These are phyloP conservation scores for Tetrahymena thermophila DNA, from an alignment of 73 alveolate genomes.

Conservation along the genomic window DNA sequence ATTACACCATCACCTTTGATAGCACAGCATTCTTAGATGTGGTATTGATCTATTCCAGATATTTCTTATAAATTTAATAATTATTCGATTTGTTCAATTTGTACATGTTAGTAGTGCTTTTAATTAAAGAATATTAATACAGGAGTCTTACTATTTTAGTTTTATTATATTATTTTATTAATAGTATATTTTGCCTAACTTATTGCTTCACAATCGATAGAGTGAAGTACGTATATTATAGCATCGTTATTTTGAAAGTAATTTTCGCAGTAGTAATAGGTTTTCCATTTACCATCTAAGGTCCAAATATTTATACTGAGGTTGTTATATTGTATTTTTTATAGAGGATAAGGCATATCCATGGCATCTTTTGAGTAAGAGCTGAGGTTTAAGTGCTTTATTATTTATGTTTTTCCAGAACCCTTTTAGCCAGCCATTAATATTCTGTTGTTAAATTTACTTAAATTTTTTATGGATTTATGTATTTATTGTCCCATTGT, in stretches of 20 bases:
- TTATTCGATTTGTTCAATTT: not conserved
- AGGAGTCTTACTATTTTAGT: not conserved
- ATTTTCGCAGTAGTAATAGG: not conserved
- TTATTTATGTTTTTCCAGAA: not conserved
- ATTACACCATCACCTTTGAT: not conserved
- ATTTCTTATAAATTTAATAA: not conserved
- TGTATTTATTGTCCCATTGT: not conserved
- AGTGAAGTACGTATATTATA: not conserved
- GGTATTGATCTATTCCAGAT: not conserved
- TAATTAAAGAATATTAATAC: not conserved
- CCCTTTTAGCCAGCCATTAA: not conserved
- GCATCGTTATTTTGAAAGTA: not conserved
- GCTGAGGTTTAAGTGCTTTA: not conserved
- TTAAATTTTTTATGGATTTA: not conserved
- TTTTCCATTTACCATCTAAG: not conserved
- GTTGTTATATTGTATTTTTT: not conserved
- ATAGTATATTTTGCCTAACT: not conserved
- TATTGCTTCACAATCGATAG: not conserved
- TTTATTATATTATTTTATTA: not conserved
- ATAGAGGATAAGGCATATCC: not conserved
- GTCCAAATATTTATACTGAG: not conserved
- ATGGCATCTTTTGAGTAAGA: not conserved
- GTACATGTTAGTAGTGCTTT: not conserved
- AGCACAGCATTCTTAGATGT: not conserved
- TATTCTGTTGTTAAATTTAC: not conserved